phyloP scores from a whole-genome alignment of 768 basidiomycete species.

The Collybia mongolica region DNA sequence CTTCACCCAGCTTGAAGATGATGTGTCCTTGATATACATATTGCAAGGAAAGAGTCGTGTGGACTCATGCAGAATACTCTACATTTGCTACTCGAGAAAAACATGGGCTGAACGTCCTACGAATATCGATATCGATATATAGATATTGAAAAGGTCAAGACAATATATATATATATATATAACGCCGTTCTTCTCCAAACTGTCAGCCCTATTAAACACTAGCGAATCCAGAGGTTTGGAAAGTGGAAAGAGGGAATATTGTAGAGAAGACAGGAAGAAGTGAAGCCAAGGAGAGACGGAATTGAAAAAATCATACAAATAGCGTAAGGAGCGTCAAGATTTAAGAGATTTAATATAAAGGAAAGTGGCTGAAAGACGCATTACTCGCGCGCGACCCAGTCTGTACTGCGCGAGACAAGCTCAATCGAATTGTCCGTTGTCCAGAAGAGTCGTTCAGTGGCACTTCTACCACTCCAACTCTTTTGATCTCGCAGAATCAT shows the following conservation, averaged over 20 bases:
- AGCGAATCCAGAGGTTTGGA: constrained; percentile 5
- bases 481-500: constrained; percentile 96
- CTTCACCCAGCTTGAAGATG: too few species aligned
- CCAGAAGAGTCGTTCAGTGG: constrained; percentile 92
- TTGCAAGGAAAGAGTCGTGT: too few species aligned
- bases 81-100: too few species aligned
- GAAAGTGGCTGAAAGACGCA: neutral
- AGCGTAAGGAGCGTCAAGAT: constrained; percentile 13
- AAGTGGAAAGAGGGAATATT: constrained; percentile 2
- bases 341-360: constrained; percentile 8
- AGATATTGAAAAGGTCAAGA: neutral
- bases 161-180: neutral
- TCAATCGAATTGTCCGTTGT: constrained; percentile 89
- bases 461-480: constrained; percentile 89
- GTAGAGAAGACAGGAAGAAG: constrained; percentile 10
- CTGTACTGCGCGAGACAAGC: constrained; percentile 79
- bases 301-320: constrained; percentile 14
- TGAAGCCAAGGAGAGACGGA: neutral
- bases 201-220: constrained; percentile 14
- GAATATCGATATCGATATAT: neutral
- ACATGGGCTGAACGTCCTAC: neutral
- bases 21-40: too few species aligned
- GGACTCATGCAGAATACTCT: too few species aligned
- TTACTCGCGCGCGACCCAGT: constrained; percentile 80
- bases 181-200: neutral